Evolutionary conservation across 371 early-diverging fungal species (phyloP), one percentile per base, ranked within the genome.

Genomic region (Batkoa obscura): DNA sequence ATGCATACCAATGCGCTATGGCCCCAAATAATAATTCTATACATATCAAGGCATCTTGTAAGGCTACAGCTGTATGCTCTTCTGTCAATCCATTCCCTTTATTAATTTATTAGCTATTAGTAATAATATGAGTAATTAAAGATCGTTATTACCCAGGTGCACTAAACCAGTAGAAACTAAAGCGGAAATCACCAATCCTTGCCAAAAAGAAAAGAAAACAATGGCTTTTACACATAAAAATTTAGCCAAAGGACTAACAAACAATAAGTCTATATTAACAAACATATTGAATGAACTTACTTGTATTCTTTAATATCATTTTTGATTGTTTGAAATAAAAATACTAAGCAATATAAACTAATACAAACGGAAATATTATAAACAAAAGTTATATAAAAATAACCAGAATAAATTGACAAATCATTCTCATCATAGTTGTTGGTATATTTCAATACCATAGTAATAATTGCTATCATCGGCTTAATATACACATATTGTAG

Each of bases 161-260:
- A 91, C 83, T 30, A 79, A 59, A 4, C 88, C 90, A 0, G 76
- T 65, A 30, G 76, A 74, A 0, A 87, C 86, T 37, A 93, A 61
- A 8, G 93, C 67, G 6, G 95, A 84, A 38, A 95, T 73, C 15
- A 79, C 73, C 17, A 95, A 68, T n/a, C 91, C 82, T 65, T 95
- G 96, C 91, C 94, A 95, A 64, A 88, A 95, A 0, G 94, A 86
- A 63, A 95, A 86, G 64, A 94, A 94, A 53, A 95, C 81, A 37
- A 93, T 83, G 2, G 88, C 86, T 66, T 95, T 95, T 62, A 95
- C 81, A 59, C 90, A 90, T 12, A 94, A 65, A 58, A 95, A 94
- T 64, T 95, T 95, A 9, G 94, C 90, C 32, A 91, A 61, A 4
- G 94, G 92, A 45, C 90, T 83, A 62, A 30, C 30, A 32, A 10